Evolutionary conservation across 371 early-diverging fungal species (phyloP), one percentile per base, ranked within the genome.

Genomic region (Rhizopus stolonifer): DNA sequence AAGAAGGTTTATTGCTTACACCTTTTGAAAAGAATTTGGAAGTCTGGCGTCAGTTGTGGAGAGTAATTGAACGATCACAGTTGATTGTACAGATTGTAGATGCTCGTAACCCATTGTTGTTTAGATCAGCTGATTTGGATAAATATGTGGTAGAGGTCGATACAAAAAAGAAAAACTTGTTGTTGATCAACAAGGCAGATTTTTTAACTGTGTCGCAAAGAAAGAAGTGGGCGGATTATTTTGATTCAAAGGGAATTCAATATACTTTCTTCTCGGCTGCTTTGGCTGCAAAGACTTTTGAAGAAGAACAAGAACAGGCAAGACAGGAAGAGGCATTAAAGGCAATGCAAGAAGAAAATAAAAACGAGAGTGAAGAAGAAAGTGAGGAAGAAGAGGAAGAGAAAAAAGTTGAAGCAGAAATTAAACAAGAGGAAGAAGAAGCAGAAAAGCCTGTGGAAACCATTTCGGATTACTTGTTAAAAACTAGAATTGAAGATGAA

Each of bases 41-140:
- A 79, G 95, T 99, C 25, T 99, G 99, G 99, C 85, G 99, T 46
- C 99, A 99, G 73, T 82, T 99, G 47, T 99, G 99, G 99, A 85
- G 99, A 24, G 99, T 99, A 34, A 91, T 99, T 67, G 99, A 99
- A 72, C 82, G 96, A 49, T 93, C 96, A 26, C 94, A 99, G 56
- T 55, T 97, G 56, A 84, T 99, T 24, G 95, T 98, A 18, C 99
- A 99, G 75, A 99, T 99, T 57, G 97, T 99, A n/a, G 99, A 99
- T 81, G 96, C 95, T 15, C 85, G 99, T 54, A 96, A 99, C 76
- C 99, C 99, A 1, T 61, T 95, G 48, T 77, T 99, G 50, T 99
- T 98, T 79, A 81, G 96, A 40, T 91, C 89, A 46, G 81, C 83
- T 4, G 99, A 99, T 79, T 71, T 99, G 50, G 92, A 92, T 26